phyloP scores from a whole-genome alignment of 306 rosid genomes.

The Mimosa pudica region DNA sequence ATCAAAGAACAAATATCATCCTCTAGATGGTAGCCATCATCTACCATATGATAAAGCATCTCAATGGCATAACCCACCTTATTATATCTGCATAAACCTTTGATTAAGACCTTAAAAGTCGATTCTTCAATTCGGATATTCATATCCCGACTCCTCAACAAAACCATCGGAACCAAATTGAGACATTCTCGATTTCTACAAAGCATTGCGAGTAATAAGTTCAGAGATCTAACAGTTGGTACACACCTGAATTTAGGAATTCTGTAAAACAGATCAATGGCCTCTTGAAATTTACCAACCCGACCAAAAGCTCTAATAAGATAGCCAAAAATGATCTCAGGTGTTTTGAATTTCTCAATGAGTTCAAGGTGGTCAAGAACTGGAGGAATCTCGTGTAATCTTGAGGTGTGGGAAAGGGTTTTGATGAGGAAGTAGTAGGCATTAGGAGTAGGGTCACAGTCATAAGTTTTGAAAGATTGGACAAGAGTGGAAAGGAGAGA shows the following conservation, averaged over 20 bases:
- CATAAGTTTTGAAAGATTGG: conserved; percentile 56
- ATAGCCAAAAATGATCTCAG: conserved; percentile 52
- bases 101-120: conserved; percentile 57
- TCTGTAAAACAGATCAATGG: conserved; percentile 58
- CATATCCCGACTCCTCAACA: conserved; percentile 63
- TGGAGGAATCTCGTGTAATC: conserved; percentile 45
- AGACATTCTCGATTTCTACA: conserved; percentile 54
- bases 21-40: conserved; percentile 66
- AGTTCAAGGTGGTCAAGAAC: conserved; percentile 62
- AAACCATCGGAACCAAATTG: conserved; percentile 60
- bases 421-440: conserved; percentile 70
- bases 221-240: conserved; percentile 64
- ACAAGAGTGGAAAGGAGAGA: conserved; percentile 63
- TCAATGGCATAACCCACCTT: conserved; percentile 64
- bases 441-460: conserved; percentile 64
- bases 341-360: conserved; percentile 57
- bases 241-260: conserved; percentile 76
- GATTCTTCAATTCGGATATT: conserved; percentile 69
- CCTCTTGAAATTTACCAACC: conserved; percentile 49
- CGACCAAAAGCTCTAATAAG: conserved; percentile 50
- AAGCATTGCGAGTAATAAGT: conserved; percentile 63
- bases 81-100: conserved; percentile 59
- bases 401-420: conserved; percentile 48
- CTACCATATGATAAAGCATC: conserved; percentile 55
- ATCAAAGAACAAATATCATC: conserved; percentile 61